Evolutionary conservation across 805 yeast genomes (phyloP), one percentile per base, ranked within the genome.

Genomic region (Millerozyma acaciae): DNA sequence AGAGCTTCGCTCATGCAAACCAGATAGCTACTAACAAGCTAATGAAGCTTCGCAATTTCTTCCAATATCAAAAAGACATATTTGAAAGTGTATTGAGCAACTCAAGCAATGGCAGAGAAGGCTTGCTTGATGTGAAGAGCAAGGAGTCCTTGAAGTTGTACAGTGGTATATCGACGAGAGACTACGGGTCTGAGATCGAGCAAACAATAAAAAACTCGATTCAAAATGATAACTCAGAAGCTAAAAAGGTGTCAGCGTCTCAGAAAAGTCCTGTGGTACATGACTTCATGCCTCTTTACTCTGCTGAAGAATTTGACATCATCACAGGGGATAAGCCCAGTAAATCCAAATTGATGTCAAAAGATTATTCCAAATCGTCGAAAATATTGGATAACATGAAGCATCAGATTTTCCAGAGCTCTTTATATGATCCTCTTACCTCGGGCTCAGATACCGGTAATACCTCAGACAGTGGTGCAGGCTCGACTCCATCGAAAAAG

Each of bases 261-360:
- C 18, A 24, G 5, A 14, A 25, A 12, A 16, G 16, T 3, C 30
- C 43, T 16, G 25, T 44, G 4, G 61, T 66, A 14, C 59, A 60
- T 32, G 73, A 66, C 46, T 64, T 60, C 46, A 65, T 65, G 69
- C 68, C 71, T 3, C 44, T 66, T 20, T 47, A 62, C 4, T 50
- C 65, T 2, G 41, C 53, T 3, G 61, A 45, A 16, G 73, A 66
- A 45, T 65, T 66, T 42, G 49, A 57, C 23, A 37, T 62, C 8
- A 57, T 66, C 16, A 63, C 71, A 2, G 68, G 70, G 6, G 69
- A 64, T 33, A 41, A 60, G 5, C 64, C 62, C 1, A 38, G 43
- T 15, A 57, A 57, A 29, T 33, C 47, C 7, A 51, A 54, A 25
- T 9, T 26, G 13, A 21, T 21, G 23, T 13, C 29, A 26, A 40